Evolutionary conservation across 371 early-diverging fungal species (phyloP).

Genomic region (Zopfochytrium polystomum): DNA sequence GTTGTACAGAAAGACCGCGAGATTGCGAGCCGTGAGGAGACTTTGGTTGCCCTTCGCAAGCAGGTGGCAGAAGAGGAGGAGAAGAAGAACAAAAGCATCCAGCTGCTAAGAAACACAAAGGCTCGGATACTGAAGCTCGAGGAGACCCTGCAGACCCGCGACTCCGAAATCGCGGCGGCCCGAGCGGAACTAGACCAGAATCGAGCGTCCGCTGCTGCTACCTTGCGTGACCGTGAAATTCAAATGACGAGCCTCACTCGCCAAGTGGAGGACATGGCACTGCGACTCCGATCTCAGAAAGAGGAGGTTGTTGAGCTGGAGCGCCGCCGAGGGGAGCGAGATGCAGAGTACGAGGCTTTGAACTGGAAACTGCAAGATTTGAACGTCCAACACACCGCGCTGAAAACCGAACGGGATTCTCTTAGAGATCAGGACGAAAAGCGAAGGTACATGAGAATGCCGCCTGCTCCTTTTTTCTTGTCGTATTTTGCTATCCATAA

Average conservation of each 20-base stretch:
- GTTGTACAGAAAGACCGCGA: slow-evolving; percentile 3
- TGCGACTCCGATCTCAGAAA: slow-evolving; percentile 25
- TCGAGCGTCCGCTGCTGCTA: slow-evolving; percentile 9
- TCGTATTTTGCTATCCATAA: too few species aligned
- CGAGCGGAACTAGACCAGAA: slow-evolving; percentile 17
- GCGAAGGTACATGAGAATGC: neutral
- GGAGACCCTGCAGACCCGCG: slow-evolving; percentile 32
- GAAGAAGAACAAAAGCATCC: slow-evolving; percentile 52
- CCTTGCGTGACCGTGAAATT: slow-evolving; percentile 31
- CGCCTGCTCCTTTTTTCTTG: too few species aligned
- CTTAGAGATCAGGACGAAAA: slow-evolving; percentile 6
- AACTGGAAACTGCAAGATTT: neutral
- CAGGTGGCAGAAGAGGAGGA: slow-evolving; percentile 47
- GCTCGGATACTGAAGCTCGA: slow-evolving; percentile 50
- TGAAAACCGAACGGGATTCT: slow-evolving; percentile 1
- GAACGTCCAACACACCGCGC: neutral
- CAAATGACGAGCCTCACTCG: slow-evolving; percentile 30
- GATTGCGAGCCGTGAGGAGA: slow-evolving; percentile 4
- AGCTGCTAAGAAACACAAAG: slow-evolving; percentile 50
- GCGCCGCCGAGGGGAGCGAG: slow-evolving; percentile 4
- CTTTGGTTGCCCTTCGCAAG: slow-evolving; percentile 10
- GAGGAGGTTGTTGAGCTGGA: slow-evolving; percentile 23
- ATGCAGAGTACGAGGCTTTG: slow-evolving; percentile 4
- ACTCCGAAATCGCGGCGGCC: slow-evolving; percentile 27
- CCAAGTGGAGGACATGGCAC: slow-evolving; percentile 39